These are phyloP conservation scores for Pythium sukuiense DNA, from an alignment of 352 stramenopile species.

Conservation along the genomic window DNA sequence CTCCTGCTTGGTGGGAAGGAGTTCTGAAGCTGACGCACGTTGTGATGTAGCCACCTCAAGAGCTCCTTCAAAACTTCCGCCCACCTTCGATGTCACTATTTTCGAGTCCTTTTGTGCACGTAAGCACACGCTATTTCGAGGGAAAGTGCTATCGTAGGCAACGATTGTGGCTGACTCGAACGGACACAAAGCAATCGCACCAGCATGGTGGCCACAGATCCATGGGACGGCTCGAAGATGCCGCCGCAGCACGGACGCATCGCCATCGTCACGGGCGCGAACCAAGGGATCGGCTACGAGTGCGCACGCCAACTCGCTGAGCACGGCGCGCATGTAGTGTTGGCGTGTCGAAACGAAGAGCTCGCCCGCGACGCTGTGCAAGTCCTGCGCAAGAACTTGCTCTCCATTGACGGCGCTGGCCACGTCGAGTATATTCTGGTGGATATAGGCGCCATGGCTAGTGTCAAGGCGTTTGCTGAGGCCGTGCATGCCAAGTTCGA, in stretches of 20 bases:
- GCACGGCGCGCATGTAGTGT: constrained; percentile 49
- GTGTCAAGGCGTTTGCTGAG: constrained; percentile 38
- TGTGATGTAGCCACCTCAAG: neutral
- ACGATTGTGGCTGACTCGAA: neutral
- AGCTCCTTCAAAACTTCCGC: neutral
- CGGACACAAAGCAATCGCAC: neutral
- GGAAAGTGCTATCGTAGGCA: neutral
- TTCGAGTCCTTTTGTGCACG: neutral
- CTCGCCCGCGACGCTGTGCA: constrained; percentile 5
- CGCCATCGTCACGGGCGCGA: constrained; percentile 62
- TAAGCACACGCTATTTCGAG: neutral
- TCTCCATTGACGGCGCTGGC: constrained; percentile 26
- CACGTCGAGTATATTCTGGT: constrained; percentile 15
- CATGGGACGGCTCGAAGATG: constrained; percentile 23
- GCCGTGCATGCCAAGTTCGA: constrained; percentile 38
- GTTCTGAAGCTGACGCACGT: neutral
- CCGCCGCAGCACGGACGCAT: constrained; percentile 32
- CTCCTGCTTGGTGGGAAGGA: neutral
- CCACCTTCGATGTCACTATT: neutral
- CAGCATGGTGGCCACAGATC: neutral
- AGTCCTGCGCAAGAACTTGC: constrained; percentile 22
- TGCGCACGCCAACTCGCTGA: constrained; percentile 43
- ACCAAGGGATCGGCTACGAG: constrained; percentile 64
- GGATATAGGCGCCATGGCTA: constrained; percentile 39
- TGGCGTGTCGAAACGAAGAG: constrained; percentile 46